phyloP scores from a whole-genome alignment of 176 grass and related monocot genomes.

The Oryza punctata region DNA sequence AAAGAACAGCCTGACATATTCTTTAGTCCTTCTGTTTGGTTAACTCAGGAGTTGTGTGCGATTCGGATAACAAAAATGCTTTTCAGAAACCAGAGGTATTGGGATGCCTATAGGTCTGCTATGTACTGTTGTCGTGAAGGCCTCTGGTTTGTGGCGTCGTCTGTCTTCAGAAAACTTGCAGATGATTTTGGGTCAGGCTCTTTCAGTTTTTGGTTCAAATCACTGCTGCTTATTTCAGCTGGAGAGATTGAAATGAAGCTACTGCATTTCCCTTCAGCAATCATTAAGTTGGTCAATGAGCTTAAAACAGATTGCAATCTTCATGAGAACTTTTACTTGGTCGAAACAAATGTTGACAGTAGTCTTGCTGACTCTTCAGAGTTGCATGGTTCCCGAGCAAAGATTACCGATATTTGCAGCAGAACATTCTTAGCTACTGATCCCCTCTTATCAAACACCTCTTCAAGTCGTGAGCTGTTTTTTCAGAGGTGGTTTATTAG shows the following conservation, averaged over 20 bases:
- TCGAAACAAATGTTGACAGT: conserved; percentile 44
- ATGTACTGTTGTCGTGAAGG: conserved; percentile 74
- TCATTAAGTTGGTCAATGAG: conserved; percentile 58
- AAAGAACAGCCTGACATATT: conserved; percentile 15
- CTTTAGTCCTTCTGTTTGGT: conserved; percentile 44
- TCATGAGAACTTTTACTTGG: conserved; percentile 41
- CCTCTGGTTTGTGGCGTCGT: conserved; percentile 79
- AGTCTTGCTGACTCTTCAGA: conserved; percentile 29
- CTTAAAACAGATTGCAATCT: conserved; percentile 55
- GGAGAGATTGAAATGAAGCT: conserved; percentile 85
- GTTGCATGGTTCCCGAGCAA: conserved; percentile 51
- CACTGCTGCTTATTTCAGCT: conserved; percentile 62
- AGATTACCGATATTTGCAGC: conserved; percentile 54
- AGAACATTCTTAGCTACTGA: conserved; percentile 64
- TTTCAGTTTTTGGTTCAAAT: conserved; percentile 79
- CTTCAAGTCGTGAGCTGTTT: conserved; percentile 46
- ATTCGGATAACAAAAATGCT: conserved; percentile 58
- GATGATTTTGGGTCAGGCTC: conserved; percentile 47
- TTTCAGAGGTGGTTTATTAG: conserved; percentile 92
- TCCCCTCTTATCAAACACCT: conserved; percentile 42
- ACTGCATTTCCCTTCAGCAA: conserved; percentile 69
- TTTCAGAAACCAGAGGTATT: conserved; percentile 66
- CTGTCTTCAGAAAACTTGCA: conserved; percentile 82
- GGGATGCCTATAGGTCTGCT: conserved; percentile 82
- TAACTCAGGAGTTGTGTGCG: conserved; percentile 60